Conservation (phyloP, 805 yeast genomes). For the Lipomyces chichibuensis region DNA sequence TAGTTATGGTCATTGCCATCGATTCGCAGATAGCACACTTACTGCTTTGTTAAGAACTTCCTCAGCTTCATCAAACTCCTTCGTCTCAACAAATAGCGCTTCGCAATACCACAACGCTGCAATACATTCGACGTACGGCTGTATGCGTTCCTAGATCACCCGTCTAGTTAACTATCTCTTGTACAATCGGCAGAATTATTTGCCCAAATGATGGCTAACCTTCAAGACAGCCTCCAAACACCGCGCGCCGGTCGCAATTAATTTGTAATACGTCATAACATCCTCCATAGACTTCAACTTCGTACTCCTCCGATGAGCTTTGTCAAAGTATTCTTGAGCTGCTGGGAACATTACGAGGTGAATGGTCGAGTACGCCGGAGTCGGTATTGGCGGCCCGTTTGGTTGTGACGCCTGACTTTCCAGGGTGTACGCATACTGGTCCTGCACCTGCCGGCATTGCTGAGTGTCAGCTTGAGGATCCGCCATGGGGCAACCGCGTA, state of each 20-base stretch:
- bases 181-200: neutral
- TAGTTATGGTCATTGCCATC: neutral
- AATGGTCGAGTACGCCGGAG: slow-evolving; percentile 23
- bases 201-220: neutral
- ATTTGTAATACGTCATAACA: slow-evolving; percentile 27
- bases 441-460: neutral
- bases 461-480: neutral
- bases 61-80: slow-evolving; percentile 23
- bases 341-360: slow-evolving; percentile 29
- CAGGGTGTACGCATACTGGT: neutral
- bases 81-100: slow-evolving; percentile 20
- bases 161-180: neutral
- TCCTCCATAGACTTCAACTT: slow-evolving; percentile 20
- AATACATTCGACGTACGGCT: slow-evolving; percentile 33
- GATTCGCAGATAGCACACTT: neutral
- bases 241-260: slow-evolving; percentile 29
- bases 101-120: slow-evolving; percentile 33
- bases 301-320: slow-evolving; percentile 22
- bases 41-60: slow-evolving; percentile 34
- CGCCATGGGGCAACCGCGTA: neutral
- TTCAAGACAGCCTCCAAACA: slow-evolving; percentile 32
- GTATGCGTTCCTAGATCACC: slow-evolving; percentile 23
- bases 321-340: slow-evolving; percentile 23
- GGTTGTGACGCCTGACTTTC: neutral
- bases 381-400: neutral